Conservation (phyloP, 345 rosid species). For the Toxicodendron radicans region DNA sequence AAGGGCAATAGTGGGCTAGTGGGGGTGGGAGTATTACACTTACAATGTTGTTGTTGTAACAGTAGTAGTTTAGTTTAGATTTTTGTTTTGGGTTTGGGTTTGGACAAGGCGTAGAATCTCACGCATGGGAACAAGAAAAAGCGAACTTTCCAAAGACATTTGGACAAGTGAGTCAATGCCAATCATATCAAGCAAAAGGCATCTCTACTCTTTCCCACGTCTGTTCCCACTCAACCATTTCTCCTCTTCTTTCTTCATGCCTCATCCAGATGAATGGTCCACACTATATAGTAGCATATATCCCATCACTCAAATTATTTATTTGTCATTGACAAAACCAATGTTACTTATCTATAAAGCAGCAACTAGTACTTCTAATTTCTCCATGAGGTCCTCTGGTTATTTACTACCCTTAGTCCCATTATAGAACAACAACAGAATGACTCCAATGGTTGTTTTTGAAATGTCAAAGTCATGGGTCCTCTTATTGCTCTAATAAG, state of each 20-base stretch:
- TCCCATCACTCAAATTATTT: background rate
- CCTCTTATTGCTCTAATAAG: background rate
- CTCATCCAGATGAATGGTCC: constrained; percentile 9
- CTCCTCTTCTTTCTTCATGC: background rate
- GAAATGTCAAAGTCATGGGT: background rate
- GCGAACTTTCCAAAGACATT: constrained; percentile 52
- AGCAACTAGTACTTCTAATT: no score
- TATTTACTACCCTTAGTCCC: no score
- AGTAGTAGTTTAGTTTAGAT: background rate
- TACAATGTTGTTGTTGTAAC: background rate
- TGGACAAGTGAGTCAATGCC: constrained; percentile 57
- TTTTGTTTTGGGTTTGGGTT: background rate
- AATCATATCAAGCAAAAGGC: constrained; percentile 51
- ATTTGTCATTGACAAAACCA: background rate
- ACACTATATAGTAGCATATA: background rate
- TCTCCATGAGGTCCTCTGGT: no score
- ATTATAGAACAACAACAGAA: no score
- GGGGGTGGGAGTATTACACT: background rate
- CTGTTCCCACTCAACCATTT: constrained; percentile 32
- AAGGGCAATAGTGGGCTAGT: background rate
- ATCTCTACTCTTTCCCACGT: constrained; percentile 19
- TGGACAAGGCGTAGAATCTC: constrained; percentile 28
- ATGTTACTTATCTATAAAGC: no score
- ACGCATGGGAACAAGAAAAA: constrained; percentile 22
- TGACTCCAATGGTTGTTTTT: no score